Base-by-base conservation (phyloP, 495 filamentous ascomycete genomes). In the Neurospora hispaniola region DNA sequence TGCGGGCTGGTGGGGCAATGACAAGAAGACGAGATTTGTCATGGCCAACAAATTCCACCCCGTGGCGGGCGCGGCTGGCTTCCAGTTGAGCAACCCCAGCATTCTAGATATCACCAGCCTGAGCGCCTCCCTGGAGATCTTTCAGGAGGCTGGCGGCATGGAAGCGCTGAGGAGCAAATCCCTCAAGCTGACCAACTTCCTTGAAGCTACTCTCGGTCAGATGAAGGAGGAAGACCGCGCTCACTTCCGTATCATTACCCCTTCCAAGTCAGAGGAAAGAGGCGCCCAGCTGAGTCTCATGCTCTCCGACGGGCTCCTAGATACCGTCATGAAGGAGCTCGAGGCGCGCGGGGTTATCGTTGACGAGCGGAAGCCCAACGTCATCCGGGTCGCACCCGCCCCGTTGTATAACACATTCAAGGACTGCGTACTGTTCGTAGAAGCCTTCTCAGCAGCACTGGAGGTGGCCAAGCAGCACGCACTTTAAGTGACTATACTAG, bases 1-100 rank as follows among this genome's bases (percentile, higher is more conserved):
- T 41, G 87, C 89, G n/a, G 94, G 94, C 14, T 97, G 94, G 94
- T 97, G 93, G 93, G 94, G 94, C 48, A 89, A 89, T 72, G 89
- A 92, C 80, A 94, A 94, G 79, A 76, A 80, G 68, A 91, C 85
- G 35, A 86, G 94, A 2, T 97, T 97, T 80, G 82, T 80, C 31
- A 97, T 95, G 94, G 88, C 86, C 10, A 94, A 90, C 80, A 69
- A 76, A 85, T 98, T 98, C 79, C 82, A 88, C 43, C 94, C 95
- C 5, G 89, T 88, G 31, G 81, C 82, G 7, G 91, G 91, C 14
- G 91, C 91, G 4, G 87, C 87, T 1, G 91, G 90, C 8, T 93
- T 89, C 77, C 90, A 92, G 81, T 74, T 93, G 42, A 89, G 87
- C 69, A 93, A 93, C 76, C 90, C 91, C 0, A 88, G 85, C 66